Evolutionary conservation across 2,329 filamentous ascomycete genomes (phyloP).

Genomic region (Zymoseptoria pseudotritici): DNA sequence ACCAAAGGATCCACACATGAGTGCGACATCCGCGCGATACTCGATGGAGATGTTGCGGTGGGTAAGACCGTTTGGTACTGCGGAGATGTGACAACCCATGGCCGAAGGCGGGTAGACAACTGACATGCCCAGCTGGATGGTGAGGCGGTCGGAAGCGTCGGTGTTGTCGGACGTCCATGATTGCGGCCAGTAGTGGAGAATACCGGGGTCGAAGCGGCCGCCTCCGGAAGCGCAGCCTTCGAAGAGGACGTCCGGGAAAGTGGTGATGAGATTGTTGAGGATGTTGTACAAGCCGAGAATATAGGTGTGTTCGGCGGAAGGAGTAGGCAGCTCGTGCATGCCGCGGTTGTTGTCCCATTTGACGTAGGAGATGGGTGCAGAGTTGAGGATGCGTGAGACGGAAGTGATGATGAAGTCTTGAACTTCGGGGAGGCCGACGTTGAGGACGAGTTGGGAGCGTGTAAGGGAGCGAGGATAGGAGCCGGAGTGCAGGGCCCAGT

Average conservation of each 20-base stretch:
- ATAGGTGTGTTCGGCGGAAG: slow-evolving; percentile 50
- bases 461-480: slow-evolving; percentile 49
- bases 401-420: slow-evolving; percentile 55
- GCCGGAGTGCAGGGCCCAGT: slow-evolving; percentile 56
- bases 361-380: slow-evolving; percentile 50
- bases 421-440: slow-evolving; percentile 53
- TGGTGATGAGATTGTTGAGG: slow-evolving; percentile 51
- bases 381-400: slow-evolving; percentile 48
- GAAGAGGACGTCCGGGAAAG: slow-evolving; percentile 56
- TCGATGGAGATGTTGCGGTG: slow-evolving; percentile 48
- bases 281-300: slow-evolving; percentile 59
- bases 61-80: slow-evolving; percentile 53
- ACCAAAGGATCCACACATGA: slow-evolving; percentile 62
- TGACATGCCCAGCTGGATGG: slow-evolving; percentile 58
- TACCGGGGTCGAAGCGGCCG: slow-evolving; percentile 56
- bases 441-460: slow-evolving; percentile 55
- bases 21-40: slow-evolving; percentile 59
- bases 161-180: slow-evolving; percentile 61
- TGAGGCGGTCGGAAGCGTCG: slow-evolving; percentile 53
- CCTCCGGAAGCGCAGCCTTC: slow-evolving; percentile 61
- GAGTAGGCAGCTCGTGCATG: slow-evolving; percentile 52
- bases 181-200: slow-evolving; percentile 59
- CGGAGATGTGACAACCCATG: slow-evolving; percentile 60
- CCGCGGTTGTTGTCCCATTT: slow-evolving; percentile 64
- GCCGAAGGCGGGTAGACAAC: slow-evolving; percentile 55